phyloP scores from a whole-genome alignment of 202 grass and related monocot species.

The Alloteropsis angusta region DNA sequence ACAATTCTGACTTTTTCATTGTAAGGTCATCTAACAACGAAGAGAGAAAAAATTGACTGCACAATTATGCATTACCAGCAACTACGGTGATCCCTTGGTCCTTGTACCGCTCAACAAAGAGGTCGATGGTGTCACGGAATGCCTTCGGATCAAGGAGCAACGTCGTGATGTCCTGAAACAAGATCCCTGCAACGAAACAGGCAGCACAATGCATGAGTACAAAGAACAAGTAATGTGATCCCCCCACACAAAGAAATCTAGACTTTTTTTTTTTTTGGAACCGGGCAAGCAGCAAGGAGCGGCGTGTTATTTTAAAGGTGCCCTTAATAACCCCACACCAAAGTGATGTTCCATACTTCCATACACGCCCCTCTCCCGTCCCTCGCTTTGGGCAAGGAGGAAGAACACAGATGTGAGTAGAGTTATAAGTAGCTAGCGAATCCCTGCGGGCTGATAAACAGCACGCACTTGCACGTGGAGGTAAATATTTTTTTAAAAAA shows the following conservation, averaged over 20 bases:
- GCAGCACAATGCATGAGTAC: neutral
- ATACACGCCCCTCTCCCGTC: neutral
- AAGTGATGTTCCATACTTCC: neutral
- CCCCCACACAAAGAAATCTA: neutral
- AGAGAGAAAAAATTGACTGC: neutral
- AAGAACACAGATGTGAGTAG: neutral
- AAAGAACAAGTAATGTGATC: neutral
- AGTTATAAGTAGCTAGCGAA: neutral
- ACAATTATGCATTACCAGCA: slow-evolving; percentile 42
- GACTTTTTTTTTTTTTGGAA: neutral
- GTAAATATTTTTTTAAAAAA: no score
- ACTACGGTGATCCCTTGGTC: slow-evolving; percentile 61
- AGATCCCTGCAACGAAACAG: slow-evolving; percentile 36
- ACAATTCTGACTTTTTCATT: neutral
- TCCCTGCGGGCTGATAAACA: neutral
- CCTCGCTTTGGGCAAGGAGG: neutral
- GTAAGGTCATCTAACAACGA: neutral
- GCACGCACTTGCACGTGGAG: neutral
- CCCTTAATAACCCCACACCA: neutral
- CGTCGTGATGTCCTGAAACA: slow-evolving; percentile 92
- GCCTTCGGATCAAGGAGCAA: slow-evolving; percentile 67
- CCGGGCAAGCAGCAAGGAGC: neutral
- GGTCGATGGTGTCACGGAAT: slow-evolving; percentile 67
- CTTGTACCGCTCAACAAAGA: slow-evolving; percentile 85
- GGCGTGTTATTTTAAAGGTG: neutral